Base-by-base conservation (phyloP, 2,329 filamentous ascomycete species). In the Aspergillus ochraceus region DNA sequence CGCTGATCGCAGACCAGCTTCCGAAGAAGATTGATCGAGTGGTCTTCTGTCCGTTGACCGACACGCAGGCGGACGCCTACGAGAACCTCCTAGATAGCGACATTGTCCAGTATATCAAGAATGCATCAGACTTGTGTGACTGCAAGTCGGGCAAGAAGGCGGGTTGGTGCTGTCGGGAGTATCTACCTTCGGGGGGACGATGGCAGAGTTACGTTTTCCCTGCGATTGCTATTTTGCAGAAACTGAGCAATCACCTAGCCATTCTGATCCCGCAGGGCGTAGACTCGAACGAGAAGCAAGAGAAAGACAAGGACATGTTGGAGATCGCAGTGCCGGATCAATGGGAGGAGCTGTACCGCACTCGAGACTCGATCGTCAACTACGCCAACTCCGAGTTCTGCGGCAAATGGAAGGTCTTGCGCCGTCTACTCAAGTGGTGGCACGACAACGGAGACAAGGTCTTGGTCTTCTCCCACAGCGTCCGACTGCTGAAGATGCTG, bases 21-120 rank as follows among this genome's bases (percentile, higher is more conserved):
- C 95, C 95, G 0, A 96, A 92, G 77, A 99, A 99, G 81, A 93
- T 86, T 36, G 95, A 99, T 73, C 87, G 89, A 57, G 93, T 98
- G 0, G 92, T 98, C 4, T 99, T 99, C 71, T 99, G 95, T 67
- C 92, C 92, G 1, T 82, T 99, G 20, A 97, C 93, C 0, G 85
- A 89, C 4, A 84, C 88, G 0, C 95, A 99, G 74, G 84, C 85
- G 12, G 84, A 88, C 32, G 94, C 93, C 0, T 99, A 99, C 72
- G 85, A 92, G 66, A 90, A 88, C 42, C 90, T 95, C 57, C 79
- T 97, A n/a, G 83, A 86, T 14, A 90, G 90, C 61, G 85, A 89
- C 2, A 83, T 90, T 8, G 84, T 95, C 2, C 79, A 86, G 1
- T 82, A 86, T 50, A 88, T 99, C 64, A 88, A 88, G 51, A 79